Base-by-base conservation (phyloP, 2,329 filamentous ascomycete species). In the Nemania abortiva region DNA sequence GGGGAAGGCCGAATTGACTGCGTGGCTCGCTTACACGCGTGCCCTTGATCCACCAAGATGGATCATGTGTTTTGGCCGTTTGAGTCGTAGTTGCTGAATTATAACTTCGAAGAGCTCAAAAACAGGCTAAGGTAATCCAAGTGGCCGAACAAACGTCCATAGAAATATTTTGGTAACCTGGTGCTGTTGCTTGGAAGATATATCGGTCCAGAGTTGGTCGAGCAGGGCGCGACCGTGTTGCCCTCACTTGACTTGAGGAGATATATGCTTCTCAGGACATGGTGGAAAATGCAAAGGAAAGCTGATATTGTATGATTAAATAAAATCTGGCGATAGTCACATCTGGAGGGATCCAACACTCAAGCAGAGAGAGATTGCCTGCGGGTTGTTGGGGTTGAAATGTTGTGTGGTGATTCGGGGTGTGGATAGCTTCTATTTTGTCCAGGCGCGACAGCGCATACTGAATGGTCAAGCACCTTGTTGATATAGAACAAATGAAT, bases 401-500 rank as follows among this genome's bases (percentile, higher is more conserved):
- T 74, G 65, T 66, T 73, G 72, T 50, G 54, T 45, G 50, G 37
- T 56, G 52, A 54, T 63, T 67, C 55, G 71, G 69, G 67, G 64
- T 75, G 76, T 65, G 71, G 75, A 78, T 78, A 74, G 75, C 77
- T 77, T 79, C 76, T 74, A 52, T 55, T 62, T 24, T 47, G 55
- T 39, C 24, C n/a, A 6, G 53, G 37, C 52, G 65, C 61, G 62
- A 61, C 50, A 52, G 59, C 18, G 15, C 13, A 3, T 31, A 34
- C 27, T 5, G 47, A 42, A 31, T 11, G 27, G 10, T 27, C 50
- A 50, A 47, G 9, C 20, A n/a, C 6, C 34, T 49, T 52, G 24
- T 29, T 27, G 31, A 42, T 54, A 27, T 15, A 6, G 6, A 24
- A 29, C 27, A 15, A 66, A 37, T 24, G 50, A 66, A 65, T 7